phyloP scores from a whole-genome alignment of 2,329 filamentous ascomycete genomes.

The Knufia petricola region DNA sequence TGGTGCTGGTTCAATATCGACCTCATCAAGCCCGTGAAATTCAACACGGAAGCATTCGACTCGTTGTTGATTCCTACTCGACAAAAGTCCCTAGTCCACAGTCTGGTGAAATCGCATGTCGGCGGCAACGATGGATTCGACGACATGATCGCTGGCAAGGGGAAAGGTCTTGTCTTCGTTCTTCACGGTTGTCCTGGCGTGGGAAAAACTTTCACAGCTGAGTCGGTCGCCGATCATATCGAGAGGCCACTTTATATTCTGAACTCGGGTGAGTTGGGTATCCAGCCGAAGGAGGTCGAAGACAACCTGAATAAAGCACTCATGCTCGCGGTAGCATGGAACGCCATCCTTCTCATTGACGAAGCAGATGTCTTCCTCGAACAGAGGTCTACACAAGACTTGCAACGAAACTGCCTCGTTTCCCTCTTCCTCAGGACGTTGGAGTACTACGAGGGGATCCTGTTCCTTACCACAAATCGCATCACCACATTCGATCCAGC shows the following conservation, averaged over 20 bases:
- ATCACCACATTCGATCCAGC: slow-evolving; percentile 27
- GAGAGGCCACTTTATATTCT: slow-evolving; percentile 42
- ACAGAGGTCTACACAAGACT: slow-evolving; percentile 31
- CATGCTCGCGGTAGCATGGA: slow-evolving; percentile 43
- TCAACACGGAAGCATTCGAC: slow-evolving; percentile 38
- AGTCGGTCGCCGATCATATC: slow-evolving; percentile 43
- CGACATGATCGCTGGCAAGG: slow-evolving; percentile 45
- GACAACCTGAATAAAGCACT: slow-evolving; percentile 31
- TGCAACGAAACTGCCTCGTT: slow-evolving; percentile 39
- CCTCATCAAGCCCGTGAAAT: slow-evolving; percentile 34
- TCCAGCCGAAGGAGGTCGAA: slow-evolving; percentile 35
- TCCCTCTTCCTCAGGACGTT: slow-evolving; percentile 25
- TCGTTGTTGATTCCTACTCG: slow-evolving; percentile 38
- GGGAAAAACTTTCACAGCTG: slow-evolving; percentile 45
- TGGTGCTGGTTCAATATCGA: slow-evolving; percentile 35
- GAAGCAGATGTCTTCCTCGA: slow-evolving; percentile 40
- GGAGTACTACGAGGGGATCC: slow-evolving; percentile 25
- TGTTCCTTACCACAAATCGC: slow-evolving; percentile 28
- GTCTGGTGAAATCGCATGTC: slow-evolving; percentile 37
- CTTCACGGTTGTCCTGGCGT: slow-evolving; percentile 44
- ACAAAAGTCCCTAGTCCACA: slow-evolving; percentile 41
- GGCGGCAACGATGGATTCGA: slow-evolving; percentile 34
- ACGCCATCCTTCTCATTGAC: slow-evolving; percentile 42
- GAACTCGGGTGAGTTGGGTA: slow-evolving; percentile 42
- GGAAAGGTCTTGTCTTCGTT: slow-evolving; percentile 41